A percentile compares a stretch with the other conserved stretches of the same genome.
Conservation (phyloP, 2,329 filamentous ascomycete genomes). For the Epichloe bromicola region DNA sequence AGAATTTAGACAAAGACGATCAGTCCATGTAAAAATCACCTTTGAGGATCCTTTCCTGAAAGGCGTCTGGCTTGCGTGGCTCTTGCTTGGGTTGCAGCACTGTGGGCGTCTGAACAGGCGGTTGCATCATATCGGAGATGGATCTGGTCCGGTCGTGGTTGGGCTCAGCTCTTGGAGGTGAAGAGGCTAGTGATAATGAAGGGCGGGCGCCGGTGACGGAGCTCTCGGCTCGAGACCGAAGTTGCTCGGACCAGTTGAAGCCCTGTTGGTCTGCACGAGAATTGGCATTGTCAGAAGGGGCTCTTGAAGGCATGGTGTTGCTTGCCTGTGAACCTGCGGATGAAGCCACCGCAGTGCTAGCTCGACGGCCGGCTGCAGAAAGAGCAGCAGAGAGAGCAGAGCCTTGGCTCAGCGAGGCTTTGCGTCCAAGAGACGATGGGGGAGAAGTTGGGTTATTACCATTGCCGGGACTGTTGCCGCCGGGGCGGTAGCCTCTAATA, state of each 20-base stretch:
- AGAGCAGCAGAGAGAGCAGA: constrained; percentile 21
- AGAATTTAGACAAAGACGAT: neutral
- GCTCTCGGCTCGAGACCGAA: constrained; percentile 83
- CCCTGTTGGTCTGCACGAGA: constrained; percentile 64
- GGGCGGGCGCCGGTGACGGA: constrained; percentile 45
- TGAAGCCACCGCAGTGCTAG: constrained; percentile 20
- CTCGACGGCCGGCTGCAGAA: constrained; percentile 22
- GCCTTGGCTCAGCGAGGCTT: constrained; percentile 16
- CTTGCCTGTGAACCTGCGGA: constrained; percentile 40
- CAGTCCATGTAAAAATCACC: constrained; percentile 98
- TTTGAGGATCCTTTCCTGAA: constrained; percentile 94
- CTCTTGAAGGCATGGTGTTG: constrained; percentile 41
- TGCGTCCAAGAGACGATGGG: constrained; percentile 22
- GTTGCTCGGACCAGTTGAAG: constrained; percentile 95
- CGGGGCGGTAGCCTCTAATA: constrained; percentile 42
- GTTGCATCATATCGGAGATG: constrained; percentile 48
- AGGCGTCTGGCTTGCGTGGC: constrained; percentile 71
- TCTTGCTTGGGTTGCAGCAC: constrained; percentile 32
- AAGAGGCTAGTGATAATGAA: constrained; percentile 44
- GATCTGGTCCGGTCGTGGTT: constrained; percentile 58
- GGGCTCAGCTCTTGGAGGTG: constrained; percentile 21
- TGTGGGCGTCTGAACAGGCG: constrained; percentile 36
- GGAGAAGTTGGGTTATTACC: constrained; percentile 41
- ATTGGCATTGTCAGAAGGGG: constrained; percentile 51
- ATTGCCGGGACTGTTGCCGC: constrained; percentile 46